Conservation (phyloP, 2,329 filamentous ascomycete species). For the Trichoderma guizhouense region DNA sequence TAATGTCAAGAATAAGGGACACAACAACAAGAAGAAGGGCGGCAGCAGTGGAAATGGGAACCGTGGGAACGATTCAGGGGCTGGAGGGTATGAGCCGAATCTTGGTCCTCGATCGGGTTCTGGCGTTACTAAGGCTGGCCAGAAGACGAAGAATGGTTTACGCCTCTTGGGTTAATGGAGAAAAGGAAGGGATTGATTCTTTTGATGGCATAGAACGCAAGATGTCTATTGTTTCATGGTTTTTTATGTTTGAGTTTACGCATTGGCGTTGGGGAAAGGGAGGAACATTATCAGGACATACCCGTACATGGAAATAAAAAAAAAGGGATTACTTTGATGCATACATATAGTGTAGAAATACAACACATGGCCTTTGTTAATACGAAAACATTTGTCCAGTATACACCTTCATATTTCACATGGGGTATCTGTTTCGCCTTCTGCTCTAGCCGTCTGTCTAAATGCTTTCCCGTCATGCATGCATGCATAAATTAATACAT, state of each 20-base stretch:
- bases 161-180: slow-evolving; percentile 51
- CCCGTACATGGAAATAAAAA: background rate
- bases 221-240: background rate
- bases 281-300: background rate
- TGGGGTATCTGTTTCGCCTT: background rate
- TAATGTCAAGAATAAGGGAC: slow-evolving; percentile 59
- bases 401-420: slow-evolving; percentile 9
- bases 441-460: slow-evolving; percentile 2
- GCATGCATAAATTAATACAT: background rate
- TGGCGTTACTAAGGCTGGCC: slow-evolving; percentile 59
- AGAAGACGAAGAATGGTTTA: slow-evolving; percentile 65
- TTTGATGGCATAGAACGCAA: background rate
- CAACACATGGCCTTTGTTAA: background rate
- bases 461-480: slow-evolving; percentile 1
- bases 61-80: slow-evolving; percentile 18
- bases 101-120: slow-evolving; percentile 48
- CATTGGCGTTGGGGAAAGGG: slow-evolving; percentile 8
- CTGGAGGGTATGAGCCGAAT: slow-evolving; percentile 45
- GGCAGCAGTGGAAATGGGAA: slow-evolving; percentile 25
- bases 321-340: background rate
- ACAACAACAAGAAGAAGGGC: slow-evolving; percentile 35
- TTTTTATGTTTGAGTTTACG: background rate
- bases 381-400: background rate
- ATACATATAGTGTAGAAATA: background rate
- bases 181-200: too few relatives aligned